A percentile compares a stretch with the other conserved stretches of the same genome.
Conservation (phyloP, 805 yeast species). For the Yarrowia keelungensis region DNA sequence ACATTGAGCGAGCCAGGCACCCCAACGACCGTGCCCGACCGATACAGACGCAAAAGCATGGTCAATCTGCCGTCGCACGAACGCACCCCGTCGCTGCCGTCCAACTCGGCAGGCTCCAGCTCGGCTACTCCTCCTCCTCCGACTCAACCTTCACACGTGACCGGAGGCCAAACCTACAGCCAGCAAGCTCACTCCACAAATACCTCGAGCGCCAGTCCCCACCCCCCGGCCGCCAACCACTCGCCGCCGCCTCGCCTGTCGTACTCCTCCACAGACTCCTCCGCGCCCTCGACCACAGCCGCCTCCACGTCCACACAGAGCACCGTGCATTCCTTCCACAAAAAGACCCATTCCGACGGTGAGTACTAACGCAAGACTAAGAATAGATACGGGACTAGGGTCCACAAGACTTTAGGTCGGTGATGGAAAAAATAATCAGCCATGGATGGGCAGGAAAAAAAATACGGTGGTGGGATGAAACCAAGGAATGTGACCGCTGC, state of each 20-base stretch:
- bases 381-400: no score
- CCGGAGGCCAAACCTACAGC: constrained; percentile 19
- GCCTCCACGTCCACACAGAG: constrained; percentile 23
- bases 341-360: constrained; percentile 25
- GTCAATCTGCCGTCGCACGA: constrained; percentile 29
- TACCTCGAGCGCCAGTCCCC: not conserved
- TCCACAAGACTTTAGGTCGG: no score
- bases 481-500: no score
- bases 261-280: constrained; percentile 36
- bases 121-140: no score
- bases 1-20: constrained; percentile 12
- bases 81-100: constrained; percentile 23
- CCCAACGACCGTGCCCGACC: constrained; percentile 11
- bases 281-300: constrained; percentile 29
- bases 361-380: constrained; percentile 1
- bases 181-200: constrained; percentile 30
- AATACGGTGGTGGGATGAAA: no score
- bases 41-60: constrained; percentile 36
- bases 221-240: not conserved
- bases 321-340: constrained; percentile 25
- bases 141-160: constrained; percentile 29
- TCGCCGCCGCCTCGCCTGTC: constrained; percentile 33
- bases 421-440: no score
- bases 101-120: not conserved
- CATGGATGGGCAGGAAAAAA: no score